phyloP scores from a whole-genome alignment of 1,284 basidiomycete species.

The Cutaneotrichosporon sp. region DNA sequence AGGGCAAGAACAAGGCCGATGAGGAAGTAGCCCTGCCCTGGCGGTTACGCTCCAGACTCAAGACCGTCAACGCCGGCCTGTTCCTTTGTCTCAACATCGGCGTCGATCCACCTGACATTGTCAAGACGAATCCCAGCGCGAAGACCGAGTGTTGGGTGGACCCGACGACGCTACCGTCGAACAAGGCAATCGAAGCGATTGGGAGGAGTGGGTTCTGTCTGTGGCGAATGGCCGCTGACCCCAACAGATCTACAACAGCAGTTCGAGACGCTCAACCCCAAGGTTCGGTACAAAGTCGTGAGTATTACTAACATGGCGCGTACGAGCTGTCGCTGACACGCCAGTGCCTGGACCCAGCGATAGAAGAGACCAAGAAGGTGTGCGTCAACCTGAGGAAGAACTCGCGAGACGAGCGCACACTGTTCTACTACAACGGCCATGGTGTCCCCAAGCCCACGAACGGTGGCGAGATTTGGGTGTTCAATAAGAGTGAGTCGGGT shows the following conservation, averaged over 20 bases:
- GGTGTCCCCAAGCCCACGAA: conserved; percentile 95
- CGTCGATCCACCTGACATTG: conserved; percentile 92
- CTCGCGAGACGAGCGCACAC: conserved; percentile 87
- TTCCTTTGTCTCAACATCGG: conserved; percentile 96
- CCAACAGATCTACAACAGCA: conserved; percentile 74
- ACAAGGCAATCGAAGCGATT: conserved; percentile 63
- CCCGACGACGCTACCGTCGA: conserved; percentile 77
- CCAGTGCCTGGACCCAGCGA: conserved; percentile 82
- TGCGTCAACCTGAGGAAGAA: conserved; percentile 79
- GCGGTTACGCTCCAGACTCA: conserved; percentile 76
- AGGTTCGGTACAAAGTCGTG: conserved; percentile 79
- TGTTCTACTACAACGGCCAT: conserved; percentile 99
- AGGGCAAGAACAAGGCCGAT: conserved; percentile 35
- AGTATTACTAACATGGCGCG: conserved; percentile 17
- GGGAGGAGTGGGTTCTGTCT: conserved; percentile 37
- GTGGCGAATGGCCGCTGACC: conserved; percentile 8
- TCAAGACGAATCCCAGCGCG: conserved; percentile 95
- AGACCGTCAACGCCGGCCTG: conserved; percentile 87
- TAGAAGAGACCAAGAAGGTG: conserved; percentile 89
- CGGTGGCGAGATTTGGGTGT: conserved; percentile 97
- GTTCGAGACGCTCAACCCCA: conserved; percentile 80
- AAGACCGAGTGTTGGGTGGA: conserved; percentile 97
- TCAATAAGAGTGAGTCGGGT: conserved; percentile 74
- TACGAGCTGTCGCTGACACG: conserved; percentile 10
- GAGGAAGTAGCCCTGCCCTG: conserved; percentile 52